A percentile compares a stretch with the other conserved stretches of the same genome.
Conservation (phyloP, 176 grass and related monocot genomes). For the Triticum dicoccoides region DNA sequence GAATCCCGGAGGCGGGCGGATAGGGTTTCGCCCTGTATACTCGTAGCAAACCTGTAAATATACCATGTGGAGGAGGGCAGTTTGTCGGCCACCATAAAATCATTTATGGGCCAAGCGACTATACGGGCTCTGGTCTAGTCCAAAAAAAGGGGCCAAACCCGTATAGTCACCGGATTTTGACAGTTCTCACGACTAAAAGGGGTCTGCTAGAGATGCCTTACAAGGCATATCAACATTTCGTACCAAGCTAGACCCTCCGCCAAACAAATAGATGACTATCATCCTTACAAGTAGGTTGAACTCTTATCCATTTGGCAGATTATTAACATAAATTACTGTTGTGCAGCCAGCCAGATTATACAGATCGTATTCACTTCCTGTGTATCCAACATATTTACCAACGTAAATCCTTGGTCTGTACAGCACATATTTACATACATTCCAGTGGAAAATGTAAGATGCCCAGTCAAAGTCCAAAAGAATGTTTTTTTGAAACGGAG, state of each 20-base stretch:
- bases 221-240: slow-evolving; percentile 13
- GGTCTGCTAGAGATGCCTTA: background rate
- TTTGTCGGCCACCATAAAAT: too few species aligned
- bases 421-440: background rate
- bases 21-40: too few species aligned
- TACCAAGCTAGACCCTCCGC: background rate
- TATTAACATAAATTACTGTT: slow-evolving; percentile 8
- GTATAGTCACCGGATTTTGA: too few species aligned
- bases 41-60: too few species aligned
- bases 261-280: background rate
- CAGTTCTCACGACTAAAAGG: too few species aligned
- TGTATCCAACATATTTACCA: background rate
- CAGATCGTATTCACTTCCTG: background rate
- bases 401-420: slow-evolving; percentile 2
- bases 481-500: background rate
- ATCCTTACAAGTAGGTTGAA: slow-evolving; percentile 7
- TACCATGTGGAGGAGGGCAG: too few species aligned
- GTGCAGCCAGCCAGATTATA: background rate
- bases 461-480: slow-evolving; percentile 35
- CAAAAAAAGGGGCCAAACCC: too few species aligned
- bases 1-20: too few species aligned
- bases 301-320: background rate
- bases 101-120: too few species aligned
- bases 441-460: slow-evolving; percentile 1
- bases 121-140: too few species aligned